Base-by-base conservation (phyloP, 2,329 filamentous ascomycete species). In the Alternaria hordeiaustralica region DNA sequence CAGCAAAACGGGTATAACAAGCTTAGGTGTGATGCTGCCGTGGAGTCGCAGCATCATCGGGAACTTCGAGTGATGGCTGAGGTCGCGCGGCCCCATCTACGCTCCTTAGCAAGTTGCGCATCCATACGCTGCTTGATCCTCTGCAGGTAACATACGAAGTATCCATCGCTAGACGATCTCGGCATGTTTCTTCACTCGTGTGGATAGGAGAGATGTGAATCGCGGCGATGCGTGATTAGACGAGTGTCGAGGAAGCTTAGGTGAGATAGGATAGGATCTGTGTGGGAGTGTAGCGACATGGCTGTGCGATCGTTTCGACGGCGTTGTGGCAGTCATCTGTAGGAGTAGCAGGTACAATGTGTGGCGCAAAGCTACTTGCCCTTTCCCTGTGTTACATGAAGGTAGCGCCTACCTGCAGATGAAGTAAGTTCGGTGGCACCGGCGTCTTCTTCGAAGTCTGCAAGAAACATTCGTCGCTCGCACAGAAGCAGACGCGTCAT, bases 41-140 rank as follows among this genome's bases (percentile, higher is more conserved):
- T 93, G 91, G 76, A 94, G 83, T 58, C 90, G 89, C 74, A 94
- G 80, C 75, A 93, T 90, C 61, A 88, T 85, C 11, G 92, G 92
- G 84, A 90, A 89, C 84, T 92, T 93, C 13, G 90, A 92, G 79
- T 93, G 91, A 70, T 87, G 87, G 59, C 88, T 85, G 58, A 92
- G 86, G 74, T 93, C 88, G 64, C 90, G 86, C 21, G 92, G 92
- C 11, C 87, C 88, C 23, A 77, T 59, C 75, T 78, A 23, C 18
- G 3, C 3, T 10, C 54, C 47, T 75, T 61, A 74, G 63, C 15
- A 50, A 18, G 46, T 12, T 28, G 25, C 5, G 10, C n/a, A 30
- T 28, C 45, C 18, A 11, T 53, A n/a, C 21, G 7, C n/a, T 33
- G 20, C 28, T 18, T 26, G 25, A 26, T 36, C n/a, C 26, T 23